phyloP scores from a whole-genome alignment of 2,329 filamentous ascomycete species.

The Botrytis cinerea region DNA sequence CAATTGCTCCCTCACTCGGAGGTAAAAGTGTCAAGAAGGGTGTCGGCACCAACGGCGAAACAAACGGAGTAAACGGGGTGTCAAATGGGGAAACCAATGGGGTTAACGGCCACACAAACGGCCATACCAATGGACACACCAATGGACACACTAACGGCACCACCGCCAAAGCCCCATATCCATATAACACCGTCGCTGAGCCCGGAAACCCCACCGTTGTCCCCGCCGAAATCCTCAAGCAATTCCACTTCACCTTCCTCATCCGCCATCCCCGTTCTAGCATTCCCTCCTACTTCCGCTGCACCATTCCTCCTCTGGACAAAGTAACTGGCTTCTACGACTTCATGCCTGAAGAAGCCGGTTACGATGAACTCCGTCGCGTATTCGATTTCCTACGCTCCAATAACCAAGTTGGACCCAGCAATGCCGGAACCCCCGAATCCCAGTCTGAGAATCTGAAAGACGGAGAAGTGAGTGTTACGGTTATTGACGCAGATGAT shows the following conservation, averaged over 20 bases:
- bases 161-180: constrained; percentile 50
- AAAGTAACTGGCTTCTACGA: constrained; percentile 80
- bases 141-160: constrained; percentile 26
- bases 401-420: constrained; percentile 69
- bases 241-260: constrained; percentile 93
- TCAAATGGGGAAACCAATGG: constrained; percentile 34
- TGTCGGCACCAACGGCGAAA: constrained; percentile 38
- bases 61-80: constrained; percentile 34
- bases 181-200: constrained; percentile 58
- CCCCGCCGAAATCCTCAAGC: constrained; percentile 69
- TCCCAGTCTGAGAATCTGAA: constrained; percentile 33
- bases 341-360: constrained; percentile 86
- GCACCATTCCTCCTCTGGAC: constrained; percentile 84
- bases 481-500: constrained; percentile 91
- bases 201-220: constrained; percentile 81
- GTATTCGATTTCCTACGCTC: constrained; percentile 82
- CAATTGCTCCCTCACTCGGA: constrained; percentile 74
- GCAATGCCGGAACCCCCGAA: constrained; percentile 50
- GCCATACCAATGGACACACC: constrained; percentile 31
- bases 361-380: constrained; percentile 83
- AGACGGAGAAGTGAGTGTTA: constrained; percentile 61
- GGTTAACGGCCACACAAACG: constrained; percentile 27
- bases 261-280: constrained; percentile 93
- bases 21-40: constrained; percentile 39
- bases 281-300: constrained; percentile 93